phyloP scores from a whole-genome alignment of 1,139 yeast species.

The Lizanozyma gosingica region DNA sequence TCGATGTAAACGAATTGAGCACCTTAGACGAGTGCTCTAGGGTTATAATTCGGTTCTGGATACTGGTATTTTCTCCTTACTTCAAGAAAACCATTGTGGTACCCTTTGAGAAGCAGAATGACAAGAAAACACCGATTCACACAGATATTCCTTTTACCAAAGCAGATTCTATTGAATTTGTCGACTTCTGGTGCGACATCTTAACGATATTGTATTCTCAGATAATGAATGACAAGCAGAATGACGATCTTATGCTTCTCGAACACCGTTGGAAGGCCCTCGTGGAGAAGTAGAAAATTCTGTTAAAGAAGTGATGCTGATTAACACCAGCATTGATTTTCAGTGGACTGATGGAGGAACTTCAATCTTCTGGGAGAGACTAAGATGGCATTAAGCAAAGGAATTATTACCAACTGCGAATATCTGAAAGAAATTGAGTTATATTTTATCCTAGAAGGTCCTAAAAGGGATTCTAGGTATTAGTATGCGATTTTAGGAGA shows the following conservation, averaged over 20 bases:
- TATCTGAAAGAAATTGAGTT: too few relatives aligned
- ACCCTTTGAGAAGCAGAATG: constrained; percentile 20
- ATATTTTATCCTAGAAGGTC: too few relatives aligned
- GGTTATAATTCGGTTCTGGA: constrained; percentile 41
- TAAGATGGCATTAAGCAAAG: too few relatives aligned
- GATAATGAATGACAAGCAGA: not conserved
- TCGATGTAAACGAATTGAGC: constrained; percentile 23
- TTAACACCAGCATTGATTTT: too few relatives aligned
- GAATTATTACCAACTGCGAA: too few relatives aligned
- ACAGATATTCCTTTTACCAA: constrained; percentile 19
- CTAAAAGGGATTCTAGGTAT: too few relatives aligned
- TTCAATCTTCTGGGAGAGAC: too few relatives aligned
- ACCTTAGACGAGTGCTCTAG: constrained; percentile 35
- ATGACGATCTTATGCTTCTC: not conserved
- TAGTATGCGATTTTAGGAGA: too few relatives aligned
- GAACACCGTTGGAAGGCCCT: not conserved
- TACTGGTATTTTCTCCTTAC: constrained; percentile 48
- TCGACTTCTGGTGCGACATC: constrained; percentile 43
- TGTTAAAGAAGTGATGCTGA: too few relatives aligned
- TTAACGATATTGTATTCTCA: constrained; percentile 29
- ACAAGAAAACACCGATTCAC: constrained; percentile 13
- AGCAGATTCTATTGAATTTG: constrained; percentile 28
- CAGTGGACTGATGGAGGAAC: too few relatives aligned
- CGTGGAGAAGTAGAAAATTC: too few relatives aligned
- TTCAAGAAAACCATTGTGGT: constrained; percentile 17